Base-by-base conservation (phyloP, 148 eudicot genomes). In the Spergularia bocconei region DNA sequence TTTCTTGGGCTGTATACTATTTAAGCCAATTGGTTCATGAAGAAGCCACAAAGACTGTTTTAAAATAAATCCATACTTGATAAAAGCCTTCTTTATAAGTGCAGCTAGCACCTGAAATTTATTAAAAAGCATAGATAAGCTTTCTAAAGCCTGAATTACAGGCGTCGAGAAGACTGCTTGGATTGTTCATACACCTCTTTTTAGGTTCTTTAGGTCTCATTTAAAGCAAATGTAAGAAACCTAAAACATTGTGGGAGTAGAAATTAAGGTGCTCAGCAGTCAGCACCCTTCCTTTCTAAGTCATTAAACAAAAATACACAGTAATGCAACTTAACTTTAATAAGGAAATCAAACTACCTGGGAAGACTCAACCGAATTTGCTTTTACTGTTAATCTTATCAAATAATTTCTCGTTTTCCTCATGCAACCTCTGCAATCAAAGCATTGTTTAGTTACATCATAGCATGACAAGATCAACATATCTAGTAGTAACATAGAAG, bases 381-480 rank as follows among this genome's bases (percentile, higher is more conserved):
- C 82, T 87, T 88, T 92, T 78, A 85, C 89, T 14, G 99, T 95
- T 83, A 95, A 86, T 84, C 87, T n/a, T 82, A 68, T 90, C 97
- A 75, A 95, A 95, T 81, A 95, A 82, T 67, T 90, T 95, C 86
- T 95, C 99, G 70, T 95, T 95, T 84, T 95, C 99, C 75, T 92
- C 93, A 77, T 95, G 99, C 88, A 95, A 84, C 83, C 91, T 92
- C 99, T 95, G 94, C 47, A 60, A 81, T 71, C 57, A 39, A 68
- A 72, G 72, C 47, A 75, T n/a, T 59, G 38, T 2, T 60, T 2
- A 41, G n/a, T 36, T 15, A 72, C 25, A 75, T 75, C 20, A 64
- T 13, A 44, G 47, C 38, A 9, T 13, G 48, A 61, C 50, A 65
- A 66, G 17, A 33, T 36, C 15, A 47, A 36, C 66, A 38, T 20